Percentiles rank a stretch among this genome's conserved stretches.
These are phyloP conservation scores for Coniochaeta sp. DNA, from an alignment of 2,329 filamentous ascomycete species.

Conservation along the genomic window DNA sequence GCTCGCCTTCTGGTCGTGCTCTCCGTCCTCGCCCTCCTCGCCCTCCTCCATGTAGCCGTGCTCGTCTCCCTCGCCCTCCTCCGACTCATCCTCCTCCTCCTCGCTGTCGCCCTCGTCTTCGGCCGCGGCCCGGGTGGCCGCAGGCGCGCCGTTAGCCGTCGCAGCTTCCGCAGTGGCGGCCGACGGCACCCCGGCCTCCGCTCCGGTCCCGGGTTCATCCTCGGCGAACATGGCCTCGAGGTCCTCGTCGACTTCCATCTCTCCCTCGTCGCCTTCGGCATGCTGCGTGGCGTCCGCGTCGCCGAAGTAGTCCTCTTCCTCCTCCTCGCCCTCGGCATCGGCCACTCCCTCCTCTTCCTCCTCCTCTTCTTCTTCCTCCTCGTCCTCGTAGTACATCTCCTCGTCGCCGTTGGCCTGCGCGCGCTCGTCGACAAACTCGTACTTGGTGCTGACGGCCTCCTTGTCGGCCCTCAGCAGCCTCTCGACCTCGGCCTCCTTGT, in stretches of 20 bases:
- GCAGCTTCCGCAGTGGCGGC: constrained; percentile 20
- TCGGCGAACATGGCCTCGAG: constrained; percentile 1
- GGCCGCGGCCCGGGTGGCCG: constrained; percentile 25
- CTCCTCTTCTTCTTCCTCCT: constrained; percentile 38
- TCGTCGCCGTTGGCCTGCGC: constrained; percentile 20
- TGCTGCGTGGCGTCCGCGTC: constrained; percentile 22
- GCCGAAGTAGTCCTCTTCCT: constrained; percentile 13
- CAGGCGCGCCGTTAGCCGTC: constrained; percentile 28
- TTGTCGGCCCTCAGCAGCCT: constrained; percentile 65
- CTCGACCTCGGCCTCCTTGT: constrained; percentile 74
- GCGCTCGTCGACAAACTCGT: constrained; percentile 56
- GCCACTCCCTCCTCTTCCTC: constrained; percentile 31
- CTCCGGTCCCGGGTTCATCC: constrained; percentile 34
- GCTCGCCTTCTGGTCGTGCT: constrained; percentile 46
- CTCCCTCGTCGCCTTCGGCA: constrained; percentile 24
- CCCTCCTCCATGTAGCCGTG: constrained; percentile 44
- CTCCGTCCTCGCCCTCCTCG: constrained; percentile 45
- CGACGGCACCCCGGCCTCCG: constrained; percentile 7
- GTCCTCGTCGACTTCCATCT: constrained; percentile 40
- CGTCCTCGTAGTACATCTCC: constrained; percentile 30
- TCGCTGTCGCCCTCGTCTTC: constrained; percentile 37
- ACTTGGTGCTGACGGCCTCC: constrained; percentile 50
- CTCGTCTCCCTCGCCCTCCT: constrained; percentile 31
- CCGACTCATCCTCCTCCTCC: constrained; percentile 38
- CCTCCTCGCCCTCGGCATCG: constrained; percentile 26